Conservation (phyloP, 345 rosid species). For the Eucalyptus polybractea region DNA sequence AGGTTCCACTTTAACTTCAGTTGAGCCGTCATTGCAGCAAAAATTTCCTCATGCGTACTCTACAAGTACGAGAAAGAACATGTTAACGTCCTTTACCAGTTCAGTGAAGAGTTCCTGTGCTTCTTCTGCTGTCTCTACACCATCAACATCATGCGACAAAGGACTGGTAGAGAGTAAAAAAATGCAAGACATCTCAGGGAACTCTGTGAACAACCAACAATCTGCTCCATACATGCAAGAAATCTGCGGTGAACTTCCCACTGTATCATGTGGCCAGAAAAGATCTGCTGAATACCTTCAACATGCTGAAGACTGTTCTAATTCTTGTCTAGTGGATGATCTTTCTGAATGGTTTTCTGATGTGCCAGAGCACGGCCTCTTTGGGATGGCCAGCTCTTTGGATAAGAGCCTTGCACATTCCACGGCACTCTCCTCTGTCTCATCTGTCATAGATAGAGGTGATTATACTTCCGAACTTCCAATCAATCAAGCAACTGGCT, state of each 20-base stretch:
- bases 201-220: background rate
- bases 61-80: background rate
- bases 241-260: slow-evolving; percentile 1
- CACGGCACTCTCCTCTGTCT: background rate
- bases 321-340: slow-evolving; percentile 29
- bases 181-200: background rate
- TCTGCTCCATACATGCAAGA: background rate
- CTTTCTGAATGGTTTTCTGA: slow-evolving; percentile 37
- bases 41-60: background rate
- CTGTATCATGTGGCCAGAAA: slow-evolving; percentile 1
- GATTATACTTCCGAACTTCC: slow-evolving; percentile 5
- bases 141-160: background rate
- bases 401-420: slow-evolving; percentile 8
- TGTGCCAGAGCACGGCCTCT: slow-evolving; percentile 16
- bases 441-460: slow-evolving; percentile 3
- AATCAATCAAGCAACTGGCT: background rate
- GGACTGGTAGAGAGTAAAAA: background rate
- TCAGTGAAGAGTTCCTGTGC: background rate
- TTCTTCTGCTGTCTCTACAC: background rate
- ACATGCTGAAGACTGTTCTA: slow-evolving; percentile 24
- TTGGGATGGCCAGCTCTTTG: background rate
- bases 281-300: slow-evolving; percentile 22
- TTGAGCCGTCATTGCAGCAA: slow-evolving; percentile 4
- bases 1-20: slow-evolving; percentile 29
- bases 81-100: background rate